These are phyloP conservation scores for Aspergillus sp. DNA, from an alignment of 2,329 filamentous ascomycete species.

Conservation along the genomic window DNA sequence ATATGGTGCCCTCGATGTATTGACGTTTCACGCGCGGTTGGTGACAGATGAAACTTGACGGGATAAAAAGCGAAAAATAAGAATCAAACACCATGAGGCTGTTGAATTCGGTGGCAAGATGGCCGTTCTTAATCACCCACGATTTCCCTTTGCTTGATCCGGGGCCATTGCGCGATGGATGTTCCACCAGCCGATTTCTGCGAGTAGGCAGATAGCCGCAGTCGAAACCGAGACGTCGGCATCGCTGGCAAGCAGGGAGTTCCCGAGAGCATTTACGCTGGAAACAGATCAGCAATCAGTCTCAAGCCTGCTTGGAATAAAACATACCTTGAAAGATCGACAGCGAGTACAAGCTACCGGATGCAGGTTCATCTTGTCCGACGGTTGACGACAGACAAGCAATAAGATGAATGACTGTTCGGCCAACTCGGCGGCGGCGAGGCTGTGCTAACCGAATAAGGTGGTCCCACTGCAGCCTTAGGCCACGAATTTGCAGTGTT, in stretches of 20 bases:
- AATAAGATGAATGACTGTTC: too few species aligned
- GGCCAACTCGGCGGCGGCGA: too few species aligned
- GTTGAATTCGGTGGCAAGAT: not conserved
- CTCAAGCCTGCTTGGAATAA: not conserved
- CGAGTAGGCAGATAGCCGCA: not conserved
- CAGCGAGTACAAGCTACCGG: not conserved
- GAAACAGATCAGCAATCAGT: not conserved
- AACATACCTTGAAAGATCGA: not conserved
- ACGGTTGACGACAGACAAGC: not conserved
- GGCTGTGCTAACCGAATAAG: too few species aligned
- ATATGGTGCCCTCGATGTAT: not conserved
- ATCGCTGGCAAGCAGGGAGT: not conserved
- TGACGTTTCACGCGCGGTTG: not conserved
- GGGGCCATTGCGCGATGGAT: not conserved
- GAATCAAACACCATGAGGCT: not conserved
- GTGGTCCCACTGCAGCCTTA: too few species aligned
- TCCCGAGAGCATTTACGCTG: slow-evolving; percentile 3
- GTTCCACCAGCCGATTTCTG: not conserved
- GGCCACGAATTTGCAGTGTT: too few species aligned
- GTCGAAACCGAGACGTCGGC: not conserved
- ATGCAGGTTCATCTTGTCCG: not conserved
- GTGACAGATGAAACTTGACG: slow-evolving; percentile 1
- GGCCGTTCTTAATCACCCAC: not conserved
- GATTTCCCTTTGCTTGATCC: not conserved
- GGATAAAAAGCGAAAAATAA: not conserved